Conservation (phyloP, 2,329 filamentous ascomycete genomes). For the Paracamarosporium sp. region DNA sequence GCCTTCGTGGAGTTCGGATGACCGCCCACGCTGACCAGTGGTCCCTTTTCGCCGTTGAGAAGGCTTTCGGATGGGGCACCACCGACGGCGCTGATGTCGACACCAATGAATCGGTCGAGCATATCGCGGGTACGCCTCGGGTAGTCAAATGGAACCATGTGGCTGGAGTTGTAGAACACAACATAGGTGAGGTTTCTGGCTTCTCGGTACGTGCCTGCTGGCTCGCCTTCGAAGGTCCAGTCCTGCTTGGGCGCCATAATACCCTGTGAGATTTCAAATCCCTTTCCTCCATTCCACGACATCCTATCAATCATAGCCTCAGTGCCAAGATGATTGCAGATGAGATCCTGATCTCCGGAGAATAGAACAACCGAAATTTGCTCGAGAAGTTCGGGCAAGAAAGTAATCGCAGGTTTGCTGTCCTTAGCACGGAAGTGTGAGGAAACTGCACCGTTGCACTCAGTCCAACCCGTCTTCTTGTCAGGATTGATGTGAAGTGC, state of each 20-base stretch:
- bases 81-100: conserved; percentile 89
- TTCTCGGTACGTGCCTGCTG: conserved; percentile 90
- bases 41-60: conserved; percentile 84
- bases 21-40: conserved; percentile 77
- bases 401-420: conserved; percentile 73
- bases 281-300: conserved; percentile 88
- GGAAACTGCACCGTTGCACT: conserved; percentile 84
- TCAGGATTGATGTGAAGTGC: conserved; percentile 84
- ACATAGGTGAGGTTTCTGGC: conserved; percentile 96
- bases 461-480: conserved; percentile 87
- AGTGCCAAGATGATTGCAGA: conserved; percentile 96
- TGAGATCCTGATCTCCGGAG: conserved; percentile 91
- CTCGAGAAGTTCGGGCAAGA: conserved; percentile 80
- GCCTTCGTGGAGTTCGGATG: conserved; percentile 72
- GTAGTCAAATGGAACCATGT: conserved; percentile 98
- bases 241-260: conserved; percentile 90
- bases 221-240: conserved; percentile 91
- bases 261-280: conserved; percentile 86
- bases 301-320: conserved; percentile 90
- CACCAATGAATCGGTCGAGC: conserved; percentile 94
- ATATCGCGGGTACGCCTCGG: conserved; percentile 89
- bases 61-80: conserved; percentile 78
- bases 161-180: conserved; percentile 91
- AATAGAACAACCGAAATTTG: conserved; percentile 85
- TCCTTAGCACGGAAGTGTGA: conserved; percentile 72